Evolutionary conservation across 495 filamentous ascomycete genomes (phyloP), one percentile per base, ranked within the genome.

Genomic region (Annulohypoxylon maeteangense): DNA sequence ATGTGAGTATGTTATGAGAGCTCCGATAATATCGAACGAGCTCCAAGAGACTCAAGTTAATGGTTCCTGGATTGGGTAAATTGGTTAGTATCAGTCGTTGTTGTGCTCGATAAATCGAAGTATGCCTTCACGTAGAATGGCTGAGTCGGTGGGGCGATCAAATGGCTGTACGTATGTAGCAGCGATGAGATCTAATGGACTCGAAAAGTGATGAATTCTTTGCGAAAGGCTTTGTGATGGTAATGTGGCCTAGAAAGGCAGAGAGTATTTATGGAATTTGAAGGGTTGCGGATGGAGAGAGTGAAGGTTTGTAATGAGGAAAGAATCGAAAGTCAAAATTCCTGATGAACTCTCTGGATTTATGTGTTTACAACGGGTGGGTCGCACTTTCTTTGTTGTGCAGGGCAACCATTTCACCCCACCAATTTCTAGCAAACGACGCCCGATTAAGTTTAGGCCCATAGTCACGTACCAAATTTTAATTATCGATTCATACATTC

Each of bases 21-120:
- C 79, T 82, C 71, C 74, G 78, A 83, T 80, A 62, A 65, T 44
- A 76, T 81, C 80, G 82, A 82, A 80, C 68, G 80, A 83, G 81
- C 83, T 85, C 85, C 87, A 88, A 88, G 87, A 89, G 81, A 84
- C 82, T 87, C 87, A 87, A 89, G 51, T 81, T 76, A 88, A 89
- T 87, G 87, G 83, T 86, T 89, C 87, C 85, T 87, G 84, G 82
- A 81, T 80, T 74, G 36, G 51, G 62, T 64, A 25, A 40, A 32
- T 51, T 61, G 78, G 81, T 81, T 83, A 82, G 81, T 82, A 85
- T 84, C 81, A 84, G 79, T 81, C 82, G 68, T 79, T 57, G 78
- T 78, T 79, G 70, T 83, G 76, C 66, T 83, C 82, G 81, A 83
- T 84, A 79, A 81, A 81, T 85, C 82, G 82, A 80, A 78, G 77